Evolutionary conservation across 495 filamentous ascomycete species (phyloP).

Genomic region (Xylaria telfairii): DNA sequence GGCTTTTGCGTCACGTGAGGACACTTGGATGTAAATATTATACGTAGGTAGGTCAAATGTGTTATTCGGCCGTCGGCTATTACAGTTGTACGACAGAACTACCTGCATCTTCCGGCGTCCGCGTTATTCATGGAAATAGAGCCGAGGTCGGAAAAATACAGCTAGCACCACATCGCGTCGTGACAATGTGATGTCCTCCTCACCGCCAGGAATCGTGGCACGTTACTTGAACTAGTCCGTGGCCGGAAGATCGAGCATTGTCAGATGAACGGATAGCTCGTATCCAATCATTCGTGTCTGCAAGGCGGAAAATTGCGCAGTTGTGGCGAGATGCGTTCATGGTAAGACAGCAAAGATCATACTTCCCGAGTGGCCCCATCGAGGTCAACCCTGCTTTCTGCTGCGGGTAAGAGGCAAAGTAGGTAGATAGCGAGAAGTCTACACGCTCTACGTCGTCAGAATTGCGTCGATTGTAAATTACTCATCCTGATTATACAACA

Average conservation of each 20-base stretch:
- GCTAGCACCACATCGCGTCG: not conserved
- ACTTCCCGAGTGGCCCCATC: constrained; percentile 14
- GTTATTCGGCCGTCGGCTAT: not conserved
- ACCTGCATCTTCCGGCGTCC: not conserved
- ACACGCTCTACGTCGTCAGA: not conserved
- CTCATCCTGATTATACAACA: not conserved
- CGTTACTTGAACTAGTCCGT: constrained; percentile 1
- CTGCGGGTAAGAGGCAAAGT: not conserved
- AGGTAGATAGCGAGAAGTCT: not conserved
- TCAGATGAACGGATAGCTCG: constrained; percentile 1
- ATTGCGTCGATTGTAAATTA: not conserved
- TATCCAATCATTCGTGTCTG: constrained; percentile 6
- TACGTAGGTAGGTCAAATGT: no score
- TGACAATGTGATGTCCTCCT: not conserved
- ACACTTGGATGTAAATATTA: not conserved
- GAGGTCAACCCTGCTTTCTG: not conserved
- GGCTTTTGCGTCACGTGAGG: constrained; percentile 11
- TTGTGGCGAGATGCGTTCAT: not conserved
- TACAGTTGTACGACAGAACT: not conserved
- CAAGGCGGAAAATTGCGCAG: not conserved
- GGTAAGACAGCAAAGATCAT: constrained; percentile 13
- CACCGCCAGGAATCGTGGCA: constrained; percentile 6
- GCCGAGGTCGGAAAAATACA: not conserved
- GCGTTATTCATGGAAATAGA: not conserved
- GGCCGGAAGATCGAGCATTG: not conserved